Evolutionary conservation across 169 alveolate genomes (phyloP).

Genomic region (Amoebophrya sp.): DNA sequence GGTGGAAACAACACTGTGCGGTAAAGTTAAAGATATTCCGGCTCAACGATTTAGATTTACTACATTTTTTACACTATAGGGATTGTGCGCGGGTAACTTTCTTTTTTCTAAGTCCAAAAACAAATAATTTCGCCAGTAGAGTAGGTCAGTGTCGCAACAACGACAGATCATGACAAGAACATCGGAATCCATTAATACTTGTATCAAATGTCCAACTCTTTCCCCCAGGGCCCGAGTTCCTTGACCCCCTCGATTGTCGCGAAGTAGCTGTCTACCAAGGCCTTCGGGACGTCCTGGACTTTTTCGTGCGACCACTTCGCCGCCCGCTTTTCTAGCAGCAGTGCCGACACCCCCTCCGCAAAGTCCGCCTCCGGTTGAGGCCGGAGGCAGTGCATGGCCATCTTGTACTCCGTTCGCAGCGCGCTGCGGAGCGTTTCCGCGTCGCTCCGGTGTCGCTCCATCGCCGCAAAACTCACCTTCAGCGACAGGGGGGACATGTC

Average conservation of each 20-base stretch:
- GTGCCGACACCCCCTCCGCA: neutral
- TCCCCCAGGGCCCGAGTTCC: conserved; percentile 18
- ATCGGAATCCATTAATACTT: too few species aligned
- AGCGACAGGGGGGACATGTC: conserved; percentile 6
- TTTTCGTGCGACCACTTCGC: neutral
- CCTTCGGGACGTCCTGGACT: neutral
- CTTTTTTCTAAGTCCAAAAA: too few species aligned
- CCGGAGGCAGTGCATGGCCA: conserved; percentile 10
- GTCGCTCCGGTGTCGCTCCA: neutral
- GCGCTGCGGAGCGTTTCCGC: neutral
- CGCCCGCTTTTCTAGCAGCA: neutral
- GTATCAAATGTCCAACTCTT: neutral
- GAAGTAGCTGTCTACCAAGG: neutral
- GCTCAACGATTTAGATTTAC: too few species aligned
- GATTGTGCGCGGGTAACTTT: too few species aligned
- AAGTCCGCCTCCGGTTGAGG: conserved; percentile 23
- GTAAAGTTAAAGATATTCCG: too few species aligned
- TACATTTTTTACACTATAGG: too few species aligned
- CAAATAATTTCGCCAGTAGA: too few species aligned
- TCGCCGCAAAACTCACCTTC: neutral
- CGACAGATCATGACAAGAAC: too few species aligned
- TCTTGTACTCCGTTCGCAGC: neutral
- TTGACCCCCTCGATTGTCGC: neutral
- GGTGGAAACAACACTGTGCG: too few species aligned
- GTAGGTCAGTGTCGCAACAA: too few species aligned